phyloP scores from a whole-genome alignment of 2,329 filamentous ascomycete genomes.

The Didymella pinodella region DNA sequence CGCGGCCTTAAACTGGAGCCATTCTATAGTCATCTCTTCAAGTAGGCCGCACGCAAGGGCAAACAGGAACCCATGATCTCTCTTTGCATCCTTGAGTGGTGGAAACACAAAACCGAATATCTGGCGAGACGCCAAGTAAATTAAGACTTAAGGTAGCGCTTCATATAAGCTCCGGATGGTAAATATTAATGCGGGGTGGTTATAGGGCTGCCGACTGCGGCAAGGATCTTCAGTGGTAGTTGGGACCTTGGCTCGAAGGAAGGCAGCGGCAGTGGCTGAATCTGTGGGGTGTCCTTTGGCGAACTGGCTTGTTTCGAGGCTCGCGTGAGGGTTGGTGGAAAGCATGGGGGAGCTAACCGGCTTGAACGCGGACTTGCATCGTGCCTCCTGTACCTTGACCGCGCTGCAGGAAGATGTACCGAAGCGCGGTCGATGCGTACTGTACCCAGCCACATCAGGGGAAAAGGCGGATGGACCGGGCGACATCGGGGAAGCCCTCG shows the following conservation, averaged over 20 bases:
- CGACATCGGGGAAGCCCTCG: background rate
- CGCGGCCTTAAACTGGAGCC: background rate
- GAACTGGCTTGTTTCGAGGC: background rate
- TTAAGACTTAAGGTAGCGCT: constrained; percentile 16
- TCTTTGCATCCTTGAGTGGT: constrained; percentile 8
- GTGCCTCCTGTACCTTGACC: background rate
- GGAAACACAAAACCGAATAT: constrained; percentile 1
- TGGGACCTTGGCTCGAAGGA: constrained; percentile 4
- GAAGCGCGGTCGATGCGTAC: background rate
- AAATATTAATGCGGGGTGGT: constrained; percentile 6
- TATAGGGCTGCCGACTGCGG: constrained; percentile 6
- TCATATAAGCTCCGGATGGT: constrained; percentile 1
- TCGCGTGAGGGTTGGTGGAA: constrained; percentile 17
- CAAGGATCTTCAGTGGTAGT: constrained; percentile 7
- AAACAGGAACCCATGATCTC: constrained; percentile 7
- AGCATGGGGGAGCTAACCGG: background rate
- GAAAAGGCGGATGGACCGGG: background rate
- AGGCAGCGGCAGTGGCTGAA: constrained; percentile 7
- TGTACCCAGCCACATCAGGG: background rate
- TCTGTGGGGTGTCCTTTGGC: background rate
- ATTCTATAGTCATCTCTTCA: background rate
- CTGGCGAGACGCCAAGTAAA: background rate
- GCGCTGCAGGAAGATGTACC: background rate
- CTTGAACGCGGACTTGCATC: background rate
- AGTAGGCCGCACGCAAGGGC: constrained; percentile 3